Conservation (phyloP, 2,329 filamentous ascomycete genomes). For the Venturia nashicola region DNA sequence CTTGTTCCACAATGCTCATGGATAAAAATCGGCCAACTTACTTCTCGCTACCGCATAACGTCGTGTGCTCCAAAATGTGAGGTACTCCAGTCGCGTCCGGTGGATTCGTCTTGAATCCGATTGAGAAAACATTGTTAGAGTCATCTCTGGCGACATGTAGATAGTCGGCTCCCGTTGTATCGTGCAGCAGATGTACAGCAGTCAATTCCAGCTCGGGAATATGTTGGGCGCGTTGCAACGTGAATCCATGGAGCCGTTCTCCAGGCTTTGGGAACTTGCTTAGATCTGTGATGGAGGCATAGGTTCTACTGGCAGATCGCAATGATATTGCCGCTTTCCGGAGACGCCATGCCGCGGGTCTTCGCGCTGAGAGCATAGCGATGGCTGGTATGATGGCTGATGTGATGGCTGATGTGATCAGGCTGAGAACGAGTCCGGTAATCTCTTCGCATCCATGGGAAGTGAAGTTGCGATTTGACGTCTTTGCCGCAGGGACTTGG, state of each 20-base stretch:
- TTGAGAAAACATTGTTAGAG: conserved; percentile 98
- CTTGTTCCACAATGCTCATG: background rate
- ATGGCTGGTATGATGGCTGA: too few species aligned
- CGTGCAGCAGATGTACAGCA: conserved; percentile 78
- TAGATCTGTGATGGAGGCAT: conserved; percentile 55
- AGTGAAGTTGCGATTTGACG: background rate
- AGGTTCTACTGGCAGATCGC: conserved; percentile 16
- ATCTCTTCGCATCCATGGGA: background rate
- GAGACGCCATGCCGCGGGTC: background rate
- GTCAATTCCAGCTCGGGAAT: conserved; percentile 90
- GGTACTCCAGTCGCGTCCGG: conserved; percentile 92
- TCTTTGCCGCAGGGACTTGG: background rate
- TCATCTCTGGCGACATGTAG: conserved; percentile 91
- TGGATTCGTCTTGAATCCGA: conserved; percentile 98
- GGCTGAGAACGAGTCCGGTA: background rate
- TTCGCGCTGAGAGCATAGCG: background rate
- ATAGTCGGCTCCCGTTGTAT: conserved; percentile 93
- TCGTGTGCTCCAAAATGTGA: conserved; percentile 96
- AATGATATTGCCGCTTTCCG: background rate
- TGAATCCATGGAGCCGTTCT: conserved; percentile 87
- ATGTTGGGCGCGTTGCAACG: conserved; percentile 75
- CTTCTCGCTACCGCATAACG: conserved; percentile 89
- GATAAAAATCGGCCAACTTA: conserved; percentile 25
- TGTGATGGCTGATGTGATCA: background rate
- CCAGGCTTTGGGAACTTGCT: conserved; percentile 66